Conservation (phyloP, 176 grass and related monocot genomes). For the Aegilops bicornis region DNA sequence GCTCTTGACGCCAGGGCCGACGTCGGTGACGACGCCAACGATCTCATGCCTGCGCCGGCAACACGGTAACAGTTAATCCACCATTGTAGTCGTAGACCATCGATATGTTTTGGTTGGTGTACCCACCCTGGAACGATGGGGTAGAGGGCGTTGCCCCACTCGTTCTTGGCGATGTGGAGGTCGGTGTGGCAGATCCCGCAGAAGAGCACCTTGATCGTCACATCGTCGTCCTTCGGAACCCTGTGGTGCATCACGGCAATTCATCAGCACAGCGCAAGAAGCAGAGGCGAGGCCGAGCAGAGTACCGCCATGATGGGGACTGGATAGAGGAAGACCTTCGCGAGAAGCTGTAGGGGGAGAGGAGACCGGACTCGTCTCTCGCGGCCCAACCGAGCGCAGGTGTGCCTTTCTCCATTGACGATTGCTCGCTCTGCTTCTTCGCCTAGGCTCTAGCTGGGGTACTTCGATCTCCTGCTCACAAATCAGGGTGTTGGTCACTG, state of each 20-base stretch:
- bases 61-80: not conserved
- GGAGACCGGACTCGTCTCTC: constrained; percentile 33
- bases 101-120: not conserved
- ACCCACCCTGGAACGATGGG: constrained; percentile 46
- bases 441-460: not conserved
- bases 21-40: constrained; percentile 40
- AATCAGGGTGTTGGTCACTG: not conserved
- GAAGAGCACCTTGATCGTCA: constrained; percentile 47
- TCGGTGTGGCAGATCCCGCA: constrained; percentile 56
- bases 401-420: constrained; percentile 3
- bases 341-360: constrained; percentile 46
- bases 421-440: not conserved
- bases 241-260: not conserved
- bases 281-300: not conserved
- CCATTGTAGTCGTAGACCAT: not conserved
- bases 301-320: not conserved
- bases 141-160: constrained; percentile 49
- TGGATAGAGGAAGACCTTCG: constrained; percentile 28
- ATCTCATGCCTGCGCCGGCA: constrained; percentile 36
- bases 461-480: not conserved
- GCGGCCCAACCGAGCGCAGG: constrained; percentile 41
- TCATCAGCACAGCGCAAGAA: not conserved
- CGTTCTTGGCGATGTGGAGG: constrained; percentile 47
- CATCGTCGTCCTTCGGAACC: constrained; percentile 28
- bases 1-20: constrained; percentile 30